These are phyloP conservation scores for Suhomyces vadensis DNA, from an alignment of 805 yeast species.

Conservation along the genomic window DNA sequence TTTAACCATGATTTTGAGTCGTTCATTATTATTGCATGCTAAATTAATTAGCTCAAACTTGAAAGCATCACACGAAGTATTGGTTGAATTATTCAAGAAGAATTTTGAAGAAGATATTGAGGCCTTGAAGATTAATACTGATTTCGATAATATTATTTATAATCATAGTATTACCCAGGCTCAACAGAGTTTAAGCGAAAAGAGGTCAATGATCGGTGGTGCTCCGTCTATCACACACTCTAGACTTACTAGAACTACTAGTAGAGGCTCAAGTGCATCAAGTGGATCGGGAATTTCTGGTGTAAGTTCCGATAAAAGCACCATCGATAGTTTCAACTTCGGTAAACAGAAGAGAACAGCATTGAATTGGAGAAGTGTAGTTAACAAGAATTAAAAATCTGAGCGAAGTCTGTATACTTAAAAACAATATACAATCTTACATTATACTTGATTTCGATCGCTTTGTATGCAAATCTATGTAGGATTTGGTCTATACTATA, in stretches of 20 bases:
- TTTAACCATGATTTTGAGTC: conserved; percentile 60
- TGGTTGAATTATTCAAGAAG: conserved; percentile 61
- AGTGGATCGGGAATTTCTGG: conserved; percentile 31
- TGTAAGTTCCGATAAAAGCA: conserved; percentile 22
- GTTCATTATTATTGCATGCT: conserved; percentile 71
- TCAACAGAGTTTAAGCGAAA: conserved; percentile 19
- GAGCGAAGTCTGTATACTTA: no score
- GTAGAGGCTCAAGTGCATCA: conserved; percentile 23
- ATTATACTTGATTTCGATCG: no score
- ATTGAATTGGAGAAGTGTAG: conserved; percentile 38
- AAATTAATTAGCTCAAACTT: conserved; percentile 56
- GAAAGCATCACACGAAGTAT: conserved; percentile 64
- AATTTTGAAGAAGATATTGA: conserved; percentile 70
- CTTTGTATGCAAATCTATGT: no score
- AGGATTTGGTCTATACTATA: no score
- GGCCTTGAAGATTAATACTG: conserved; percentile 37
- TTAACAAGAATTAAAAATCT: conserved; percentile 4
- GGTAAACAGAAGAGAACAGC: conserved; percentile 34
- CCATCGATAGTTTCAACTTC: conserved; percentile 11
- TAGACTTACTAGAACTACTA: conserved; percentile 24
- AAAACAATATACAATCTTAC: no score
- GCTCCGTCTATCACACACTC: conserved; percentile 20
- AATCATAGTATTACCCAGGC: conserved; percentile 21
- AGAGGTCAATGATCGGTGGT: conserved; percentile 18
- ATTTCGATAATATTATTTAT: conserved; percentile 29